A percentile compares a stretch with the other conserved stretches of the same genome.
Evolutionary conservation across 768 basidiomycete genomes (phyloP).

Genomic region (Tulasnella sp.): DNA sequence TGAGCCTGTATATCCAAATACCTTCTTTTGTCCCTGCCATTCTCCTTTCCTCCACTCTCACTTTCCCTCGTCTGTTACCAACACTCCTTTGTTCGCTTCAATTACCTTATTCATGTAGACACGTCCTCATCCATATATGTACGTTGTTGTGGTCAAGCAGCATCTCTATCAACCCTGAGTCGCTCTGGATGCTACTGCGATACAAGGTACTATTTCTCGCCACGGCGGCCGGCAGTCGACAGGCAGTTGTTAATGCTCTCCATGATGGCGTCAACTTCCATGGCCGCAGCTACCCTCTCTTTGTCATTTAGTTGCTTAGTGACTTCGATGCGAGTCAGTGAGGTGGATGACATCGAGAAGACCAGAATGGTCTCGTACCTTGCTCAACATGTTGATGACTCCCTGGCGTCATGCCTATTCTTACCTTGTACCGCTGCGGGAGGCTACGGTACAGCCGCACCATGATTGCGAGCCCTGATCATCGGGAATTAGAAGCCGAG

Average conservation of each 20-base stretch:
- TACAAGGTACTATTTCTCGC: conserved; percentile 28
- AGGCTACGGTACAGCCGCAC: conserved; percentile 86
- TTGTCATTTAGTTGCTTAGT: conserved; percentile 99
- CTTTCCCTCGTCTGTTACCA: neutral
- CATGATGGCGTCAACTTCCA: conserved; percentile 84
- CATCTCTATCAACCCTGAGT: neutral
- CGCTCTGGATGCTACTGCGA: neutral
- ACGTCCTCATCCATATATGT: neutral
- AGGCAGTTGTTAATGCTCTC: conserved; percentile 83
- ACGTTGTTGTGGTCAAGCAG: neutral
- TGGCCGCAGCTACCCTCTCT: conserved; percentile 93
- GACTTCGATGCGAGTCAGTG: conserved; percentile 48
- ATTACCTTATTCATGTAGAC: neutral
- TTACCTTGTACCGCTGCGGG: conserved; percentile 89
- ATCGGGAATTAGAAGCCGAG: conserved; percentile 6
- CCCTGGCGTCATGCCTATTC: conserved; percentile 88
- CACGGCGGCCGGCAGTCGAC: conserved; percentile 43
- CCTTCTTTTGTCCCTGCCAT: neutral
- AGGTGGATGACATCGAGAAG: neutral
- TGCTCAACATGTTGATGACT: conserved; percentile 94
- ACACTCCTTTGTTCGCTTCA: neutral
- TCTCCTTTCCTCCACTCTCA: neutral
- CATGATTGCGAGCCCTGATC: conserved; percentile 85
- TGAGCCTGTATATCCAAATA: neutral
- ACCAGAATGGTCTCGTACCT: conserved; percentile 47